Base-by-base conservation (phyloP, 345 rosid genomes). In the Alliaria petiolata region DNA sequence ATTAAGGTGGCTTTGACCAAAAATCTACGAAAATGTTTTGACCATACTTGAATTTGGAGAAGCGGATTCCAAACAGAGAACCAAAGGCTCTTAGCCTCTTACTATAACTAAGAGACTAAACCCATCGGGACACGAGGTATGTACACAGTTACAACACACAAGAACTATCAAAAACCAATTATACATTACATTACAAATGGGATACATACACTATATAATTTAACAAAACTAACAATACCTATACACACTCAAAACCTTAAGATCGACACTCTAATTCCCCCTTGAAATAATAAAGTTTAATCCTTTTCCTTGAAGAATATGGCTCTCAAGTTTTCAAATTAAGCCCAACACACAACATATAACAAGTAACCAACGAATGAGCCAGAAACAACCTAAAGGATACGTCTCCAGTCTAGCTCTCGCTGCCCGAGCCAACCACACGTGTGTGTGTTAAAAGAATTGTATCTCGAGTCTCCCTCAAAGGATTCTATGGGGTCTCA, bases 361-460 rank as follows among this genome's bases (percentile, higher is more conserved):
- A 57, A 46, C 38, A 58, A 57, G 25, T 69, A 22, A 45, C 38
- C 46, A 57, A 57, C 34, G 55, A 69, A 53, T 40, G 53, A 52
- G 62, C 36, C 52, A 7, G 31, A 55, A 55, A 31, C 54, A 46
- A 46, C n/a, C 55, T 17, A 28, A 45, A 43, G 4, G 13, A 39
- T 15, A 38, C 25, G 6, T 55, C 63, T 31, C 54, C 39, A 53
- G 31, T 34, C 16, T 55, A 16, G 26, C 61, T 55, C 61, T 55
- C 58, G 28, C 17, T 58, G 46, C 28, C 17, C 13, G 22, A 51
- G 50, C 17, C 13, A 57, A 19, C 44, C 43, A n/a, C n/a, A n/a
- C n/a, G n/a, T n/a, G n/a, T n/a, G n/a, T n/a, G 53, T 47, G 67
- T n/a, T 13, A 40, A 67, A 67, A n/a, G 62, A 59, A 74, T 59